Evolutionary conservation across 305 asterid species (phyloP), one percentile per base, ranked within the genome.

Genomic region (Withania somnifera): DNA sequence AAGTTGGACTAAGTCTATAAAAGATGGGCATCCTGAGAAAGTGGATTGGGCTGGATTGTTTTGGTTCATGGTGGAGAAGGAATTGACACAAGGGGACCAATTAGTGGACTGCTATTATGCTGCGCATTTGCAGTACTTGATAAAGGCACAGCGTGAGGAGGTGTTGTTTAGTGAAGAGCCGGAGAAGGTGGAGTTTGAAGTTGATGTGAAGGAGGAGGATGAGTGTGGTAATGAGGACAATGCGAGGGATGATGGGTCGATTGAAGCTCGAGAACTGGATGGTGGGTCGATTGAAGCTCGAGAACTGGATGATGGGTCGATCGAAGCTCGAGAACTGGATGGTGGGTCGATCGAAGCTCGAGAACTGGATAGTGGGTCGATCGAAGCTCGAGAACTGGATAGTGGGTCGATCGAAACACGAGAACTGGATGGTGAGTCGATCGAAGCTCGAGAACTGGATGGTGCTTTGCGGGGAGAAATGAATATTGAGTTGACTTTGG

Each of bases 21-120:
- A 88, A 84, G 97, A 88, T 10, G 97, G 98, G 50, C 91, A 88
- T 36, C 97, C 91, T 6, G 99, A 93, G 87, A 93, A 87, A 89
- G 97, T 95, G 80, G 99, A 95, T 87, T 95, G 97, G 97, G 95
- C 95, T 7, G 88, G 91, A 24, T 69, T 93, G 85, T 67, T 95
- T 57, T 93, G 98, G 98, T 91, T 89, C 57, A 95, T 95, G 99
- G 94, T 93, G 85, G 98, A 93, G 88, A 91, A 90, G 86, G 99
- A 95, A 85, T 73, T 95, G 92, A 83, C 80, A 75, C 88, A 87
- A 86, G 97, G 95, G 82, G 92, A 80, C 4, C 84, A 82, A 47
- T 87, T 95, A 87, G 81, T 19, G 78, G 89, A 95, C 84, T 95
- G 99, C 83, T 89, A 91, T 83, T 95, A 95, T 32, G 99, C 98